phyloP scores from a whole-genome alignment of 768 basidiomycete genomes.

The Pulveroboletus sp. region DNA sequence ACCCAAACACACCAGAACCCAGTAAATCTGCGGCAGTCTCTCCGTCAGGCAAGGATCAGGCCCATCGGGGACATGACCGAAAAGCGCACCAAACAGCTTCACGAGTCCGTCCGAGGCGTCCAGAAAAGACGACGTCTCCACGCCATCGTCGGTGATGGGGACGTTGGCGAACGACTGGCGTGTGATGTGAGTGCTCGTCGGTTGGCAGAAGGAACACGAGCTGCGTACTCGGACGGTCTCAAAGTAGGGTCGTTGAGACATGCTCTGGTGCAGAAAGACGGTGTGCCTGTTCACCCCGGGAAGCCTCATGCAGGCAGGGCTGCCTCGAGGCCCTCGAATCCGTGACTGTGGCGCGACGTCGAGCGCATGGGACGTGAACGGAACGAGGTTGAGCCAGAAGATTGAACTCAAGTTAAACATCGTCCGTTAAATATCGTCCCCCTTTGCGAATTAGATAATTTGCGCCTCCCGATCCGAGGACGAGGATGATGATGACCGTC shows the following conservation, averaged over 20 bases:
- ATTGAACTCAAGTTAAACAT: slow-evolving; percentile 12
- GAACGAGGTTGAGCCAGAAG: slow-evolving; percentile 13
- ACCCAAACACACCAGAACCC: slow-evolving; percentile 65
- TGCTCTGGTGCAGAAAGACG: slow-evolving; percentile 12
- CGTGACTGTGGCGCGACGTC: slow-evolving; percentile 21
- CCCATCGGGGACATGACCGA: slow-evolving; percentile 22
- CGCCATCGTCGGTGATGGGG: slow-evolving; percentile 64
- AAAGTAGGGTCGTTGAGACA: slow-evolving; percentile 49
- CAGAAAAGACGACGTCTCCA: slow-evolving; percentile 76
- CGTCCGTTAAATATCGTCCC: too few relatives aligned
- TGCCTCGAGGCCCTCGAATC: slow-evolving; percentile 28
- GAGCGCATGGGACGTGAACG: slow-evolving; percentile 16
- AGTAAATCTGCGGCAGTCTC: slow-evolving; percentile 48
- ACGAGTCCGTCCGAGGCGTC: slow-evolving; percentile 86
- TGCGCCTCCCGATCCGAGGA: too few relatives aligned
- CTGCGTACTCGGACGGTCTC: slow-evolving; percentile 58
- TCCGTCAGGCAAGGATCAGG: slow-evolving; percentile 10
- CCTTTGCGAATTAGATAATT: slow-evolving; percentile 30
- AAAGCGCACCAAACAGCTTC: slow-evolving; percentile 59
- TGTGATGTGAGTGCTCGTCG: slow-evolving; percentile 1
- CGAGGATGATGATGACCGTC: too few relatives aligned
- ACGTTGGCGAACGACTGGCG: slow-evolving; percentile 89
- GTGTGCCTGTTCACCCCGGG: slow-evolving; percentile 5
- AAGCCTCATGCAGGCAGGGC: slow-evolving; percentile 18
- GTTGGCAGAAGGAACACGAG: background rate